phyloP scores from a whole-genome alignment of 192 early-diverging fungal genomes.

The Coemansia sp. region DNA sequence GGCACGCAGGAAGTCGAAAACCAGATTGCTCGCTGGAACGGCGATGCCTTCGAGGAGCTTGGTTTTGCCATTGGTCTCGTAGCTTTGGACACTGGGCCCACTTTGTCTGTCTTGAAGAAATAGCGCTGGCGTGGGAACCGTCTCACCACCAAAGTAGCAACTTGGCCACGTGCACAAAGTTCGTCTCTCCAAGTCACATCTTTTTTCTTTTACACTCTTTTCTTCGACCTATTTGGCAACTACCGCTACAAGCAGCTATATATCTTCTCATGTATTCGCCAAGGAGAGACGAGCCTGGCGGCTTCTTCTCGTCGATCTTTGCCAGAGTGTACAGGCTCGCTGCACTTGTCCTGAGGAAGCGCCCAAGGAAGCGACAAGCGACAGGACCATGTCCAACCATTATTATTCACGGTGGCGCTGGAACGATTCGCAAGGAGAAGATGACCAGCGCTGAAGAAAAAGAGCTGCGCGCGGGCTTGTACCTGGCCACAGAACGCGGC shows the following conservation, averaged over 20 bases:
- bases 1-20: slow-evolving; percentile 12
- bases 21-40: slow-evolving; percentile 20
- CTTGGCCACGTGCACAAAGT: neutral
- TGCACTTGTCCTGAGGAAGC: neutral
- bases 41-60: slow-evolving; percentile 10
- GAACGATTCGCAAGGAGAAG: slow-evolving; percentile 28
- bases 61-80: slow-evolving; percentile 14
- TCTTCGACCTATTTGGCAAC: neutral
- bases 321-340: neutral
- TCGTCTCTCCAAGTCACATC: neutral
- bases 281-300: neutral
- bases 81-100: slow-evolving; percentile 1
- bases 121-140: slow-evolving; percentile 4
- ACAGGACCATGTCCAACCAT: slow-evolving; percentile 11
- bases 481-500: slow-evolving; percentile 19
- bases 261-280: neutral
- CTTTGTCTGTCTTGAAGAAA: neutral
- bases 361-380: neutral
- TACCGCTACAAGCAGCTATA: neutral
- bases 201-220: neutral
- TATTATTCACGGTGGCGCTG: slow-evolving; percentile 42
- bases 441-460: slow-evolving; percentile 29
- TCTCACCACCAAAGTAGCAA: neutral
- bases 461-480: slow-evolving; percentile 21
- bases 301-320: neutral